These are phyloP conservation scores for Liriodendron chinense DNA, from an alignment of 164 flowering plant species.

Conservation along the genomic window DNA sequence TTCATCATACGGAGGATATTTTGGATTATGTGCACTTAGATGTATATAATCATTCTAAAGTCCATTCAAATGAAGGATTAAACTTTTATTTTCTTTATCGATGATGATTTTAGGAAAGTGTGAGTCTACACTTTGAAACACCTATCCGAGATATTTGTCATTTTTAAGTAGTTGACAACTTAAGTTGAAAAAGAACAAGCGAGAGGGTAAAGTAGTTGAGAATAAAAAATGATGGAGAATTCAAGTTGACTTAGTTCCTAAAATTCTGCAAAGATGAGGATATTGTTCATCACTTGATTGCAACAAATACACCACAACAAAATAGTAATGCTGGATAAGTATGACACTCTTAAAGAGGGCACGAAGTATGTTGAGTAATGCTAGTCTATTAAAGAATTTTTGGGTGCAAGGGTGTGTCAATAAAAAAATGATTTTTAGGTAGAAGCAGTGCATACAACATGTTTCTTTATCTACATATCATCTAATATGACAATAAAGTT, in stretches of 20 bases:
- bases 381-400: not conserved
- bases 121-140: no score
- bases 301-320: constrained; percentile 7
- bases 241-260: not conserved
- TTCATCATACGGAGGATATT: constrained; percentile 4
- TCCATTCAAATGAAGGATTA: not conserved
- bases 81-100: not conserved
- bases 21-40: constrained; percentile 7
- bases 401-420: no score
- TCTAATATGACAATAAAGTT: not conserved
- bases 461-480: not conserved
- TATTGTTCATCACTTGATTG: not conserved
- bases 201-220: not conserved
- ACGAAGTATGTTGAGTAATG: not conserved
- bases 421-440: not conserved
- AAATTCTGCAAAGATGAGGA: not conserved
- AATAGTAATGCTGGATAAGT: constrained; percentile 6
- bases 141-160: no score
- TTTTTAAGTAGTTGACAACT: not conserved
- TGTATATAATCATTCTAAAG: not conserved
- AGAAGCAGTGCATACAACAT: not conserved
- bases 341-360: not conserved
- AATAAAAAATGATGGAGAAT: not conserved
- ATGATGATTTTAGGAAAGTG: not conserved
- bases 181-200: not conserved